Evolutionary conservation across 2,329 filamentous ascomycete species (phyloP).

Genomic region (Fusarium nurragi): DNA sequence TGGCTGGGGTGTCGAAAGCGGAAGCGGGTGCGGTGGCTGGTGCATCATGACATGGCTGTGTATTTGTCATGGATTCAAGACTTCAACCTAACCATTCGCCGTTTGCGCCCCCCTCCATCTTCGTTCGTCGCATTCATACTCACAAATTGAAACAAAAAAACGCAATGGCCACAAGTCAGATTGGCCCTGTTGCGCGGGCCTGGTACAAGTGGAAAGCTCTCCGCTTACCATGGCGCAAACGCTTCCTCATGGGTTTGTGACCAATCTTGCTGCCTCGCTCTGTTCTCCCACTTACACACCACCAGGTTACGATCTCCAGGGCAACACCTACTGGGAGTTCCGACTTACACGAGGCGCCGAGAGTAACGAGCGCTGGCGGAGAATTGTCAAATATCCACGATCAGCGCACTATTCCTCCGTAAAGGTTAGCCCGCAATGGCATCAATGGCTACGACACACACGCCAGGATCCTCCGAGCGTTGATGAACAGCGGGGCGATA

Average conservation of each 20-base stretch:
- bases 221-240: slow-evolving; percentile 70
- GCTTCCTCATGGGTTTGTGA: slow-evolving; percentile 67
- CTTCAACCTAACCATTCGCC: slow-evolving; percentile 21
- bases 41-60: slow-evolving; percentile 20
- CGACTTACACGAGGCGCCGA: slow-evolving; percentile 57
- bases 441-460: slow-evolving; percentile 74
- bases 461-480: slow-evolving; percentile 64
- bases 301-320: slow-evolving; percentile 69
- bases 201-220: slow-evolving; percentile 72
- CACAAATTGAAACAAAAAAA: slow-evolving; percentile 11
- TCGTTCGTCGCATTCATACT: slow-evolving; percentile 6
- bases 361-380: slow-evolving; percentile 61
- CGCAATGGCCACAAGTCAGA: slow-evolving; percentile 50
- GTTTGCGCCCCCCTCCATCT: slow-evolving; percentile 25
- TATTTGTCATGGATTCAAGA: slow-evolving; percentile 21
- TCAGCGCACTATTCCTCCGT: slow-evolving; percentile 65
- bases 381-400: slow-evolving; percentile 69
- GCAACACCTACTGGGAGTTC: slow-evolving; percentile 77
- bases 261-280: neutral
- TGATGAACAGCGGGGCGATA: slow-evolving; percentile 64
- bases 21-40: slow-evolving; percentile 27
- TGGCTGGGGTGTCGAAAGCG: slow-evolving; percentile 27
- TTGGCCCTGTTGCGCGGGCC: slow-evolving; percentile 51
- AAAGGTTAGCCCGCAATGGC: slow-evolving; percentile 69
- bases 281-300: slow-evolving; percentile 34